A percentile compares a stretch with the other conserved stretches of the same genome.
phyloP scores from a whole-genome alignment of 148 eudicot genomes.

The Vaccinium macrocarpon region DNA sequence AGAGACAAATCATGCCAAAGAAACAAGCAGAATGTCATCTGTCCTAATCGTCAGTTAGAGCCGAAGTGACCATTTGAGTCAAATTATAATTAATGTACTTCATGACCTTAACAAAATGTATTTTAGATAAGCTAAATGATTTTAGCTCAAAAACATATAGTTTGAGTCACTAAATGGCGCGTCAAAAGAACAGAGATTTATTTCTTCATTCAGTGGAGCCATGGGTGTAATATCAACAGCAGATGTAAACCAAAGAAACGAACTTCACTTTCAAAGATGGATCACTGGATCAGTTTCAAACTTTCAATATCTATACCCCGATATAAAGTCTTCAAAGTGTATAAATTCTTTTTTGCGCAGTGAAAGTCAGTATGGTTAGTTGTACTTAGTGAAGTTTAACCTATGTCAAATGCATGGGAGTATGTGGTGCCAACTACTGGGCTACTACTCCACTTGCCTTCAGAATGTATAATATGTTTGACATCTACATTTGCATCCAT shows the following conservation, averaged over 20 bases:
- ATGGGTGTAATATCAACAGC: not conserved
- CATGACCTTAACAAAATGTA: not conserved
- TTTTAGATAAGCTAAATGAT: not conserved
- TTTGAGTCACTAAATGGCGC: not conserved
- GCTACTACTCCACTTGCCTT: not conserved
- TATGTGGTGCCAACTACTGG: too few relatives aligned
- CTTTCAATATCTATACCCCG: not conserved
- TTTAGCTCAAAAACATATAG: not conserved
- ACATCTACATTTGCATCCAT: not conserved
- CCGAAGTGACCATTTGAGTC: not conserved
- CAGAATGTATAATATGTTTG: not conserved
- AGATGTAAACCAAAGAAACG: not conserved
- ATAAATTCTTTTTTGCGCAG: too few relatives aligned
- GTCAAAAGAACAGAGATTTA: not conserved
- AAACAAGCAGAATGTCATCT: not conserved
- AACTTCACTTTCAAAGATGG: not conserved
- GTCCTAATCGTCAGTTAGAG: not conserved
- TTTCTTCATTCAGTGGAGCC: constrained; percentile 8
- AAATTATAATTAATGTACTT: not conserved
- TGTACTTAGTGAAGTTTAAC: too few relatives aligned
- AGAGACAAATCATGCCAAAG: not conserved
- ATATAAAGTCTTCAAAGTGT: not conserved
- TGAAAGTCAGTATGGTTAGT: too few relatives aligned
- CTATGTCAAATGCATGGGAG: too few relatives aligned
- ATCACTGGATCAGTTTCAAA: not conserved